Percentiles rank a stretch among this genome's conserved stretches.
Evolutionary conservation across 768 basidiomycete species (phyloP).

Genomic region (Nidularia pulvinata): DNA sequence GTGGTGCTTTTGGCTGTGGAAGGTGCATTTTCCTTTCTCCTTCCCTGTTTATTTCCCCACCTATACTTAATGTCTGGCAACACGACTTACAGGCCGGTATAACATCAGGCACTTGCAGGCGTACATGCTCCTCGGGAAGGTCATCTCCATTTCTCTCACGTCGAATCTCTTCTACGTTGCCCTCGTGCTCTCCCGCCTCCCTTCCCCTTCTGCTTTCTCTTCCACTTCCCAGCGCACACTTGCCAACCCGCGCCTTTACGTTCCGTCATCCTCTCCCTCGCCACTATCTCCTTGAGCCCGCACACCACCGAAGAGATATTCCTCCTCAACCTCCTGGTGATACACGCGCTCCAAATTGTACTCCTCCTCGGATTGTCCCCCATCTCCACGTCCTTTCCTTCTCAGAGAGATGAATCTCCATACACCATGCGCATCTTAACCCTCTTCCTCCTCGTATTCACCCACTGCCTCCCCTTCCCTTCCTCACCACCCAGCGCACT

Average conservation of each 20-base stretch:
- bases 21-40: constrained; percentile 39
- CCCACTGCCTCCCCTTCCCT: constrained; percentile 30
- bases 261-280: constrained; percentile 42
- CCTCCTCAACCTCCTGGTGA: constrained; percentile 55
- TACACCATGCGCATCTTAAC: constrained; percentile 20
- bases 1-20: constrained; percentile 48
- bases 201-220: constrained; percentile 1
- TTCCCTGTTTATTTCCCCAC: too few species aligned
- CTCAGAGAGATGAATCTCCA: background rate
- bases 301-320: constrained; percentile 41
- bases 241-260: constrained; percentile 34
- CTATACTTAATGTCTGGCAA: too few species aligned
- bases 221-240: background rate
- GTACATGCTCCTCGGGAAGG: constrained; percentile 72
- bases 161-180: constrained; percentile 63
- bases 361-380: constrained; percentile 47
- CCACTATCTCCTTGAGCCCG: constrained; percentile 42
- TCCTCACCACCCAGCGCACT: constrained; percentile 23
- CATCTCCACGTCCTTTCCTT: constrained; percentile 3
- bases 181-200: constrained; percentile 31
- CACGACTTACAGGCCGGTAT: constrained; percentile 29
- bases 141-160: constrained; percentile 71
- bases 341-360: constrained; percentile 57
- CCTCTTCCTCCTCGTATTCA: constrained; percentile 33
- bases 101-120: constrained; percentile 55